Evolutionary conservation across 768 basidiomycete species (phyloP), one percentile per base, ranked within the genome.

Genomic region (Cytidiella melzeri): DNA sequence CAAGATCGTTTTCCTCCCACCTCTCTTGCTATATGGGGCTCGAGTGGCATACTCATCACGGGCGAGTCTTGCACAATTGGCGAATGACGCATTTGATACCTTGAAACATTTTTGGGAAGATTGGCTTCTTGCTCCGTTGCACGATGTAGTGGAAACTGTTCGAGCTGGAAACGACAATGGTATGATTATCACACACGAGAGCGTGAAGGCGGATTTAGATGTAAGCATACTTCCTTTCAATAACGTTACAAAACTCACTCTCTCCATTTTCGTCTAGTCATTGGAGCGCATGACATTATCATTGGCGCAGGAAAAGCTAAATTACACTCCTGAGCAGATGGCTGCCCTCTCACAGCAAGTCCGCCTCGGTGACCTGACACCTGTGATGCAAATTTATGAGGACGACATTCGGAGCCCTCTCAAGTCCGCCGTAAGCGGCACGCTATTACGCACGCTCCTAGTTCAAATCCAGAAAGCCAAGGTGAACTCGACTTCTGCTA

Each of bases 391-490:
- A 60, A 76, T 93, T 4, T 97, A 95, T 60, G 95, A 98, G 68
- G 80, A 87, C 52, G 92, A 97, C 58, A 90, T 98, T 68, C 84
- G 84, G 63, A 78, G 70, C n/a, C 95, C 95, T 0, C 57, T 97
- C 41, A 83, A 79, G 57, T 92, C 88, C 18, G 89, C 84, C 4
- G 52, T 97, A 3, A 69, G 75, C 5, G 95, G 95, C 3, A 86
- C 83, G 12, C 72, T 98, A 6, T 70, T 97, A 15, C 77, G 95
- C 24, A 83, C 89, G 1, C 68, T 92, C 41, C 83, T 98, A 55
- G 84, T 99, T 25, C 95, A 97, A 61, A 77, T 97, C 0, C 95
- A 98, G 57, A 98, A 97, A 64, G 87, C 92, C 50, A 98, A 97
- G 73, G 92, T 86, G n/a, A 45, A 61, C 54, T n/a, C 7, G 20